Percentiles rank a stretch among this genome's conserved stretches.
phyloP scores from a whole-genome alignment of 1,284 basidiomycete genomes.

The Mycosarcoma maydis region DNA sequence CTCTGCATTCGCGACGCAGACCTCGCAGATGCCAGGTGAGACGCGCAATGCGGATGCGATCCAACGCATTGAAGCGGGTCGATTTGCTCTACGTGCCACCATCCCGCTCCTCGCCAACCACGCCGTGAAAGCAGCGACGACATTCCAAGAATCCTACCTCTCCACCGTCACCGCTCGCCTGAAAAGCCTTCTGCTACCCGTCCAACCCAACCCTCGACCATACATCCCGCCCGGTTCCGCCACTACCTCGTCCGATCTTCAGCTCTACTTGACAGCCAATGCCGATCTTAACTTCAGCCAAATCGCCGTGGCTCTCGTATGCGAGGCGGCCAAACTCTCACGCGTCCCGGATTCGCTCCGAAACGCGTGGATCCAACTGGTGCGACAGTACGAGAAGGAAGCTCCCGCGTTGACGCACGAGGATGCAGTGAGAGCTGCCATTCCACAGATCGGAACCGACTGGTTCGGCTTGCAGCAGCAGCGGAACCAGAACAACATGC shows the following conservation, averaged over 20 bases:
- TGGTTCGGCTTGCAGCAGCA: constrained; percentile 49
- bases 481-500: constrained; percentile 41
- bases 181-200: constrained; percentile 57
- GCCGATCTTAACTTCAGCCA: constrained; percentile 63
- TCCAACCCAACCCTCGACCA: constrained; percentile 62
- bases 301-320: constrained; percentile 55
- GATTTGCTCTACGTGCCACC: constrained; percentile 51
- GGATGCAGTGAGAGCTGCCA: constrained; percentile 23
- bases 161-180: constrained; percentile 34
- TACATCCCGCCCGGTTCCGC: constrained; percentile 52
- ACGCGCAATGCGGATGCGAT: constrained; percentile 27
- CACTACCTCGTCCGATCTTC: constrained; percentile 12
- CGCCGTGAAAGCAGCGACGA: constrained; percentile 19
- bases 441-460: constrained; percentile 35
- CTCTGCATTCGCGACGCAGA: constrained; percentile 27
- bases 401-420: constrained; percentile 42
- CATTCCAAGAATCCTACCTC: constrained; percentile 52
- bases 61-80: constrained; percentile 51
- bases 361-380: constrained; percentile 43
- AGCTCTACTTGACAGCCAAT: constrained; percentile 60
- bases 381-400: constrained; percentile 51
- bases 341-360: constrained; percentile 32
- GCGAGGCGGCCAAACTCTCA: constrained; percentile 26
- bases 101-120: constrained; percentile 46
- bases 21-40: constrained; percentile 37